Evolutionary conservation across 805 yeast species (phyloP).

Genomic region (Ogataea neopini): DNA sequence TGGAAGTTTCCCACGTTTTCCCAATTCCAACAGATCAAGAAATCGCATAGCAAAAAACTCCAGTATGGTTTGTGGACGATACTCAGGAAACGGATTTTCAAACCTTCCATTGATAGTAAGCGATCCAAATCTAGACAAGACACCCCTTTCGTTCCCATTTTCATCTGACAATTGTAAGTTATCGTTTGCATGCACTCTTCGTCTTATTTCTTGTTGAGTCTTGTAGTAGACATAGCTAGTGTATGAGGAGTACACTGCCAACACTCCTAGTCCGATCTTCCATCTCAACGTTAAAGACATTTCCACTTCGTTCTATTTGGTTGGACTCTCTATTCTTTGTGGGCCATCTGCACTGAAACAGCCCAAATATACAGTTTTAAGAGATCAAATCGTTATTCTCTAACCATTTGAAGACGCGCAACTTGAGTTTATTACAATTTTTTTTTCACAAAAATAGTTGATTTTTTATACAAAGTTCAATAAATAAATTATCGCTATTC

Average conservation of each 20-base stretch:
- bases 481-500: background rate
- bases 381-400: no score
- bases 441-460: background rate
- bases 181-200: slow-evolving; percentile 34
- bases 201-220: slow-evolving; percentile 54
- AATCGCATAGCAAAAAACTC: slow-evolving; percentile 79
- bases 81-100: slow-evolving; percentile 89
- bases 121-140: slow-evolving; percentile 41
- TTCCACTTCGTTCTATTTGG: background rate
- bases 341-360: background rate
- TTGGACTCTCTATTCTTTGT: background rate
- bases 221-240: slow-evolving; percentile 60
- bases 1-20: slow-evolving; percentile 62
- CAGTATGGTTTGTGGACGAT: slow-evolving; percentile 84
- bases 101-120: slow-evolving; percentile 70
- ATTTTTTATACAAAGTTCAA: background rate
- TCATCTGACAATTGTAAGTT: slow-evolving; percentile 5
- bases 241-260: slow-evolving; percentile 61
- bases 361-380: background rate
- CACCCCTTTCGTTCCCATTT: background rate
- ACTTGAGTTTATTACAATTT: background rate
- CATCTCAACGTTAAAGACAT: slow-evolving; percentile 31
- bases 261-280: slow-evolving; percentile 44
- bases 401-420: background rate
- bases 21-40: slow-evolving; percentile 64